Evolutionary conservation across 2,329 filamentous ascomycete genomes (phyloP).

Genomic region (Diaporthe helianthi): DNA sequence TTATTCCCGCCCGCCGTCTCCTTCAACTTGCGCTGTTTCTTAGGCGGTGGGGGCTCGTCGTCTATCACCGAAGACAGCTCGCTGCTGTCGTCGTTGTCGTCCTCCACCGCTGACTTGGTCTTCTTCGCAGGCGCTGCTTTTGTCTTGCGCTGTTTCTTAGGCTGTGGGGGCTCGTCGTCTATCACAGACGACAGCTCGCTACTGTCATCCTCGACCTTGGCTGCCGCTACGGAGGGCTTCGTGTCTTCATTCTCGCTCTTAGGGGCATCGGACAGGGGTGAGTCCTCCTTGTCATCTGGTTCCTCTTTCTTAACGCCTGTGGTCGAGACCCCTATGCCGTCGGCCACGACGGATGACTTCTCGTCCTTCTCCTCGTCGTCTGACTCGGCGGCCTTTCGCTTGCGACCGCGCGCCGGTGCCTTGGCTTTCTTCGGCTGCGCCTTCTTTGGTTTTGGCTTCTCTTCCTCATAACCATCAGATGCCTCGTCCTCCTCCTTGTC

Average conservation of each 20-base stretch:
- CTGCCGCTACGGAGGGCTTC: neutral
- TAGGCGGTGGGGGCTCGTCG: constrained; percentile 74
- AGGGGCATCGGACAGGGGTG: constrained; percentile 4
- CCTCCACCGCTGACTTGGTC: constrained; percentile 32
- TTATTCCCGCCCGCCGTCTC: constrained; percentile 48
- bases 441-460: constrained; percentile 37
- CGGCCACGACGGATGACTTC: constrained; percentile 6
- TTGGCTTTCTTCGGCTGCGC: constrained; percentile 31
- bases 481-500: constrained; percentile 41
- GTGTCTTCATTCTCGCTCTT: constrained; percentile 8
- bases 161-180: constrained; percentile 71
- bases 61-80: constrained; percentile 82
- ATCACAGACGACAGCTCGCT: constrained; percentile 73
- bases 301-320: constrained; percentile 38
- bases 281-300: constrained; percentile 36
- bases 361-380: constrained; percentile 41
- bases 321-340: constrained; percentile 24
- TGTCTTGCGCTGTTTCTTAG: constrained; percentile 49
- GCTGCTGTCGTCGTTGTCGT: constrained; percentile 56
- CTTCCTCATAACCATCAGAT: constrained; percentile 41
- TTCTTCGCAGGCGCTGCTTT: constrained; percentile 30
- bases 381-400: constrained; percentile 42
- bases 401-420: constrained; percentile 26
- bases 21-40: constrained; percentile 61
- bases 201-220: constrained; percentile 44